Percentiles rank a stretch among this genome's conserved stretches.
phyloP scores from a whole-genome alignment of 2,329 filamentous ascomycete genomes.

The Fusarium caatingaense region DNA sequence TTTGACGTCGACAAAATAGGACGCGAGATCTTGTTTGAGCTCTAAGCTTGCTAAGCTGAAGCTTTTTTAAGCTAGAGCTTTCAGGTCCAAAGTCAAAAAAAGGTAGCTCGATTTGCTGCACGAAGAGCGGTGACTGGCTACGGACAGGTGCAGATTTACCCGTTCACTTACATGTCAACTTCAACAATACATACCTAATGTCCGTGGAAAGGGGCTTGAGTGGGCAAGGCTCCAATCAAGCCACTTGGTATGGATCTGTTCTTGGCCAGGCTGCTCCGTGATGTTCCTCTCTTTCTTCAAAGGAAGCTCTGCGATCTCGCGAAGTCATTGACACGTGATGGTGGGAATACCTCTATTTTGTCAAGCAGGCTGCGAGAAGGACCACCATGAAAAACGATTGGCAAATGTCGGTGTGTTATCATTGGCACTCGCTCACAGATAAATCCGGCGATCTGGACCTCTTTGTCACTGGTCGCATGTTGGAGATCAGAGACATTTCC shows the following conservation, averaged over 20 bases:
- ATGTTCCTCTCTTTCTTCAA: neutral
- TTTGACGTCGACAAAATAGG: conserved; percentile 28
- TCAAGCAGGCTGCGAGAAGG: conserved; percentile 9
- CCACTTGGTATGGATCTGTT: neutral
- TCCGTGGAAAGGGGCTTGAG: conserved; percentile 3
- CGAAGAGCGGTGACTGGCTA: conserved; percentile 30
- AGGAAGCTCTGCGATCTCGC: neutral
- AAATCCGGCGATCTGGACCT: conserved; percentile 32
- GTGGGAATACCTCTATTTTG: conserved; percentile 27
- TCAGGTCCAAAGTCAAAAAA: conserved; percentile 8
- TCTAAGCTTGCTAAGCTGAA: conserved; percentile 19
- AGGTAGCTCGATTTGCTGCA: conserved; percentile 31
- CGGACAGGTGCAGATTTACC: neutral
- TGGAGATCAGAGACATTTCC: conserved; percentile 25
- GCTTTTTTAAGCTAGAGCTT: conserved; percentile 23
- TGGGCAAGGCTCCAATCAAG: neutral
- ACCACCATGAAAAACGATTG: conserved; percentile 32
- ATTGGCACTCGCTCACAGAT: conserved; percentile 26
- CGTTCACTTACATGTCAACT: conserved; percentile 31
- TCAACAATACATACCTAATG: conserved; percentile 6
- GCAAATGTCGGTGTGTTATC: conserved; percentile 45
- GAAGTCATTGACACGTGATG: conserved; percentile 33
- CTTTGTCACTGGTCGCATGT: conserved; percentile 25
- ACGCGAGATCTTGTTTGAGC: conserved; percentile 21
- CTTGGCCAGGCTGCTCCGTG: neutral